These are phyloP conservation scores for Phlebopus sp. DNA, from an alignment of 1,284 basidiomycete species.

Conservation along the genomic window DNA sequence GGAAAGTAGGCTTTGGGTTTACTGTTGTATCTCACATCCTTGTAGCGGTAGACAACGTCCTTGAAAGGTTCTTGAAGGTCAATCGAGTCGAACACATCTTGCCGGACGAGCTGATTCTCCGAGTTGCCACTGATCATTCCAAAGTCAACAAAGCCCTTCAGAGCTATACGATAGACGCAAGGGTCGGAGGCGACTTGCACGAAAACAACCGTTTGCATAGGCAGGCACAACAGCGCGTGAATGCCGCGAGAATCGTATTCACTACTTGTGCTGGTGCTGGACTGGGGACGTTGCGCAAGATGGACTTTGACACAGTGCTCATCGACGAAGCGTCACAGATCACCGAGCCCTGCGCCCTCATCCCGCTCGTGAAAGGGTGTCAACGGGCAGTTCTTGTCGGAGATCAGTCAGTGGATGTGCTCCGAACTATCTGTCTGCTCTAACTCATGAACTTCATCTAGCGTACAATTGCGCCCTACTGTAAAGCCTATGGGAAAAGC, in stretches of 20 bases:
- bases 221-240: conserved; percentile 55
- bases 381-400: conserved; percentile 57
- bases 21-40: background rate
- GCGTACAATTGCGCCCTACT: conserved; percentile 63
- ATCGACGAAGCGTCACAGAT: conserved; percentile 70
- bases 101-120: conserved; percentile 52
- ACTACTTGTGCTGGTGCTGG: conserved; percentile 66
- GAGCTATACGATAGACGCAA: conserved; percentile 57
- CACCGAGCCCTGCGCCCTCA: conserved; percentile 59
- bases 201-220: conserved; percentile 57
- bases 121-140: conserved; percentile 60
- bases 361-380: conserved; percentile 63
- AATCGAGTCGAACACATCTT: conserved; percentile 44
- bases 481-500: conserved; percentile 55
- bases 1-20: background rate
- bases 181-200: conserved; percentile 56
- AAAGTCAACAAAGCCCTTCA: conserved; percentile 57
- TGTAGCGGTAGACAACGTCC: conserved; percentile 63
- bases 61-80: conserved; percentile 54
- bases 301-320: conserved; percentile 57
- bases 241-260: conserved; percentile 54
- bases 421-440: background rate
- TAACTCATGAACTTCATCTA: conserved; percentile 21
- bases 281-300: conserved; percentile 52
- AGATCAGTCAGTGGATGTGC: conserved; percentile 51